phyloP scores from a whole-genome alignment of 495 filamentous ascomycete genomes.

The Geopyxis carbonaria region DNA sequence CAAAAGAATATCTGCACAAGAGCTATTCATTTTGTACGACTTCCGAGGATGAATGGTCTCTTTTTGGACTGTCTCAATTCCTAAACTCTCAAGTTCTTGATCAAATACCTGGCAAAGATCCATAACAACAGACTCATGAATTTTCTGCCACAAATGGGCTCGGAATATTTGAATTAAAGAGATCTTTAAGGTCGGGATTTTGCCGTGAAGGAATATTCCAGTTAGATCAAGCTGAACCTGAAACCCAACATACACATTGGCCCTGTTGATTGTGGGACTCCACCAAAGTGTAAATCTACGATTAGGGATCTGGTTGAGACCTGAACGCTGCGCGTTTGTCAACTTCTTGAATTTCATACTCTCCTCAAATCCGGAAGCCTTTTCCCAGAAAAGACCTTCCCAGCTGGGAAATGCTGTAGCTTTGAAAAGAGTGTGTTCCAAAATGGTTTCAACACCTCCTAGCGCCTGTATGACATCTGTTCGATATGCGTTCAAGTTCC shows the following conservation, averaged over 20 bases:
- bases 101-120: slow-evolving; percentile 93
- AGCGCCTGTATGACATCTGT: slow-evolving; percentile 98
- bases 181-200: slow-evolving; percentile 97
- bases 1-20: slow-evolving; percentile 92
- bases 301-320: slow-evolving; percentile 98
- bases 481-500: slow-evolving; percentile 95
- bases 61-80: slow-evolving; percentile 97
- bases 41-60: slow-evolving; percentile 99
- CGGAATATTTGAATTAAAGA: slow-evolving; percentile 99
- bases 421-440: slow-evolving; percentile 97
- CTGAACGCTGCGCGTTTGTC: slow-evolving; percentile 93
- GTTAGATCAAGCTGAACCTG: slow-evolving; percentile 97
- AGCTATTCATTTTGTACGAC: slow-evolving; percentile 99
- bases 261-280: slow-evolving; percentile 67
- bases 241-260: slow-evolving; percentile 87
- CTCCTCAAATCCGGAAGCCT: slow-evolving; percentile 62
- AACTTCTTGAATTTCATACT: slow-evolving; percentile 99
- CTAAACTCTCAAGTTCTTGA: slow-evolving; percentile 86
- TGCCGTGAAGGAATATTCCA: slow-evolving; percentile 98
- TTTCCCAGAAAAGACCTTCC: slow-evolving; percentile 99
- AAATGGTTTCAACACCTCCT: slow-evolving; percentile 97
- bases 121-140: slow-evolving; percentile 98
- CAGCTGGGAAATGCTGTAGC: slow-evolving; percentile 96
- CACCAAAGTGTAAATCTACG: slow-evolving; percentile 99
- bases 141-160: slow-evolving; percentile 99